phyloP scores from a whole-genome alignment of 257 asterid genomes.

The Gynochthodes officinalis region DNA sequence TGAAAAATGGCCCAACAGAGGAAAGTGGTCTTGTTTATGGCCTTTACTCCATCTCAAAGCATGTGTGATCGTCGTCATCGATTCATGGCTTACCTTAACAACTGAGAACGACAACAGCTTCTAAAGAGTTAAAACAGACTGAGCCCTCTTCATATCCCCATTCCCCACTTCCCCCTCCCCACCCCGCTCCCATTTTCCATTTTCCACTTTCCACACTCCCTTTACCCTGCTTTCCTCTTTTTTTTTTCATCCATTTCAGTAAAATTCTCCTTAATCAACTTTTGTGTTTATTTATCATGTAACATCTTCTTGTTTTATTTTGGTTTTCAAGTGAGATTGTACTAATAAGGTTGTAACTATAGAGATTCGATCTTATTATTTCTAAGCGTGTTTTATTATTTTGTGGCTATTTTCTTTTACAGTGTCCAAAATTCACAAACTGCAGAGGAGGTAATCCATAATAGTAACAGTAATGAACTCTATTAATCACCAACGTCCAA shows the following conservation, averaged over 20 bases:
- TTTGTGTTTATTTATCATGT: too few relatives aligned
- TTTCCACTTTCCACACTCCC: not conserved
- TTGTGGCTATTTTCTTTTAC: too few relatives aligned
- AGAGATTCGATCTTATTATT: too few relatives aligned
- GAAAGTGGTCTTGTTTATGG: not conserved
- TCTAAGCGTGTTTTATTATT: too few relatives aligned
- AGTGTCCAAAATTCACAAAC: too few relatives aligned
- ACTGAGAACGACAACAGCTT: conserved; percentile 19
- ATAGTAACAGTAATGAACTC: not conserved
- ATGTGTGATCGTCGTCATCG: conserved; percentile 14
- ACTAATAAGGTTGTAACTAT: too few relatives aligned
- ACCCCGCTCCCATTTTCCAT: not conserved
- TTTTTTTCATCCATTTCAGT: not conserved
- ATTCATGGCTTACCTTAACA: conserved; percentile 14
- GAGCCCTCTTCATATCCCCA: not conserved
- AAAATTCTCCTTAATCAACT: too few relatives aligned
- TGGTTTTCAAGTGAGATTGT: too few relatives aligned
- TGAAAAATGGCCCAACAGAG: not conserved
- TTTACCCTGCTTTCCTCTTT: too few relatives aligned
- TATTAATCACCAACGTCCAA: not conserved
- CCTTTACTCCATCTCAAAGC: not conserved
- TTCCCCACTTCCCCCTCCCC: not conserved
- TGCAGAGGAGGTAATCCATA: not conserved
- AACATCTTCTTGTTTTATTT: too few relatives aligned
- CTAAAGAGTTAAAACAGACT: not conserved